A percentile compares a stretch with the other conserved stretches of the same genome.
These are phyloP conservation scores for Hippophae rhamnoides DNA, from an alignment of 306 rosid species.

Conservation along the genomic window DNA sequence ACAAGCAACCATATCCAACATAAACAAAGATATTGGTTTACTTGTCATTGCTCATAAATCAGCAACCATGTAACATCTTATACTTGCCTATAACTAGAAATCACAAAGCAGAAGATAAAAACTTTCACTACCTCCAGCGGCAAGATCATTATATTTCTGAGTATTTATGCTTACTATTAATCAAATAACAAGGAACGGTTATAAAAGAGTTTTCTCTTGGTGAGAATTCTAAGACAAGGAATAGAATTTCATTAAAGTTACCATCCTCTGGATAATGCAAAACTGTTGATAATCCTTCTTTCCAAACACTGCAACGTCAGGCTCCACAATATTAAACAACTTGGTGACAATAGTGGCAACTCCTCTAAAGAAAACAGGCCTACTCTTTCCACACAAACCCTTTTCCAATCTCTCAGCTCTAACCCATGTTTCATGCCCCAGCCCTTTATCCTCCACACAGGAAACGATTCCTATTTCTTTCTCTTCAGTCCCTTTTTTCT, in stretches of 20 bases:
- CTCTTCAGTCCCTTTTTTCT: constrained; percentile 1
- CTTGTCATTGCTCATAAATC: too few species aligned
- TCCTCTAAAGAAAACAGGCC: constrained; percentile 85
- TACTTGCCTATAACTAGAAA: too few species aligned
- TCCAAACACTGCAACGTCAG: constrained; percentile 83
- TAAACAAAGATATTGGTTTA: too few species aligned
- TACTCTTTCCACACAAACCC: constrained; percentile 74
- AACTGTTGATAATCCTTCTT: constrained; percentile 95
- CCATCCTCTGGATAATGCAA: constrained; percentile 68
- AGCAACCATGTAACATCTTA: too few species aligned
- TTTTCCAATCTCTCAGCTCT: constrained; percentile 64
- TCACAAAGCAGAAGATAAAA: too few species aligned
- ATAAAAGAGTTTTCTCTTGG: too few species aligned
- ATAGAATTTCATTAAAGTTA: constrained; percentile 8
- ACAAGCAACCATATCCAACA: too few species aligned
- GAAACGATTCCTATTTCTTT: constrained; percentile 25
- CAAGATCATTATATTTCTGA: too few species aligned
- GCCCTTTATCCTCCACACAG: constrained; percentile 49
- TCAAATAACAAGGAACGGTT: too few species aligned
- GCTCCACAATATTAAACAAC: constrained; percentile 80
- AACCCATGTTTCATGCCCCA: constrained; percentile 79
- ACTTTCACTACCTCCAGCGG: too few species aligned
- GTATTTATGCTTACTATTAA: too few species aligned
- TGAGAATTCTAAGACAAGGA: background rate
- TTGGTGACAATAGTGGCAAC: constrained; percentile 76